Base-by-base conservation (phyloP, 495 filamentous ascomycete genomes). In the Penicillium daleae region DNA sequence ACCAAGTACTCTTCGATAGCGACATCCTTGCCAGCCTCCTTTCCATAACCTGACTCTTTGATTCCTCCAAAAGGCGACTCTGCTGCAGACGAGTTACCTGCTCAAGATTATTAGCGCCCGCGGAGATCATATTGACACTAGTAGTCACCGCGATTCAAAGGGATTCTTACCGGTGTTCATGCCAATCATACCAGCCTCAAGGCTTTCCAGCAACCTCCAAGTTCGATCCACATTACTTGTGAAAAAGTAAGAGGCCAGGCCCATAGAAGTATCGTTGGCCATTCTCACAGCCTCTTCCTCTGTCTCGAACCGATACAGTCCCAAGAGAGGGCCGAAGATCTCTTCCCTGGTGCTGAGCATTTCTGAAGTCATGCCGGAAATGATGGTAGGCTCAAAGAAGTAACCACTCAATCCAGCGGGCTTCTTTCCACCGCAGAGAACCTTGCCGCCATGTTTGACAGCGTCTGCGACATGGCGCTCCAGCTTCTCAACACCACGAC, bases 1-100 rank as follows among this genome's bases (percentile, higher is more conserved):
- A 87, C 77, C 55, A 87, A 69, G 61, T 85, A 89, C 64, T 87
- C 85, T 27, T 77, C 70, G 19, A 87, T 78, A 1, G 86, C 86
- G 19, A 85, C 82, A 63, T 87, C 86, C 65, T 86, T 87, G 31
- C 86, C 86, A 3, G 79, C 82, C 67, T 89, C 86, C 72, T 89
- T 89, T 0, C 86, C 86, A 60, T 85, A 87, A 0, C 86, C 86
- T 6, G 78, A 82, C 58, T 85, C 81, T 65, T 89, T 89, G 65
- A 89, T 88, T 1, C 87, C 86, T 17, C 86, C 85, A 63, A 87
- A 87, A 32, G 50, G 50, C 22, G 50, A 44, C 37, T 61, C 59
- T 4, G 59, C 68, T 74, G 19, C 40, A 44, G 40, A 44, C 10
- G 40, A 44, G 7, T 44, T 44, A 8, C 40, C 40, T 44, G 40